Conservation (phyloP, 345 rosid species). For the Pistacia atlantica region DNA sequence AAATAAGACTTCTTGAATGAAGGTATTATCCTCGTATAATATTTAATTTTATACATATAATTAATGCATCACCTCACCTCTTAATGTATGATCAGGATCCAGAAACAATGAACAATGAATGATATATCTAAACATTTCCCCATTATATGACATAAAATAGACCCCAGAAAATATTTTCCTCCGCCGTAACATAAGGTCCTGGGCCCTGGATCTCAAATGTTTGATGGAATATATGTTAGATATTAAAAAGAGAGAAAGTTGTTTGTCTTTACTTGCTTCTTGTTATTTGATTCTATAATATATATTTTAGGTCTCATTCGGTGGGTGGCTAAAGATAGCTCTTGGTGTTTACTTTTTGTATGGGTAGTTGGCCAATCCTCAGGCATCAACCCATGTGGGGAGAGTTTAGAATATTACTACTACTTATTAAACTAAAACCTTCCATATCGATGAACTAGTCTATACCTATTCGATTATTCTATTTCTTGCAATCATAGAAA, state of each 20-base stretch:
- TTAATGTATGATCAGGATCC: too few species aligned
- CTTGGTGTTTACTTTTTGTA: not conserved
- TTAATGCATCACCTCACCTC: too few species aligned
- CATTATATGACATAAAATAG: not conserved
- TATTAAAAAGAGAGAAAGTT: conserved; percentile 8
- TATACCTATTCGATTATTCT: not conserved
- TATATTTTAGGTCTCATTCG: conserved; percentile 6
- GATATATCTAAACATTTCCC: too few species aligned
- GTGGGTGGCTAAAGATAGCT: not conserved
- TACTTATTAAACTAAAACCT: not conserved
- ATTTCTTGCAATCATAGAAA: not conserved
- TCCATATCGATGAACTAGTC: not conserved
- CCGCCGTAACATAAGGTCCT: not conserved
- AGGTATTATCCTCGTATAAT: too few species aligned
- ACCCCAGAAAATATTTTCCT: not conserved
- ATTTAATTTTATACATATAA: too few species aligned
- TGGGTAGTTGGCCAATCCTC: conserved; percentile 16
- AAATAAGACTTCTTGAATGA: too few species aligned
- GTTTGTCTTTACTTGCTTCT: conserved; percentile 22
- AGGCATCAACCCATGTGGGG: conserved; percentile 42
- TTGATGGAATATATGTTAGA: conserved; percentile 23
- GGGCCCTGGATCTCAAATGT: not conserved
- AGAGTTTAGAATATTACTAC: not conserved
- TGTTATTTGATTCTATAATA: not conserved
- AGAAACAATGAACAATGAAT: too few species aligned